Conservation (phyloP, 176 grass and related monocot species). For the Avena atlantica region DNA sequence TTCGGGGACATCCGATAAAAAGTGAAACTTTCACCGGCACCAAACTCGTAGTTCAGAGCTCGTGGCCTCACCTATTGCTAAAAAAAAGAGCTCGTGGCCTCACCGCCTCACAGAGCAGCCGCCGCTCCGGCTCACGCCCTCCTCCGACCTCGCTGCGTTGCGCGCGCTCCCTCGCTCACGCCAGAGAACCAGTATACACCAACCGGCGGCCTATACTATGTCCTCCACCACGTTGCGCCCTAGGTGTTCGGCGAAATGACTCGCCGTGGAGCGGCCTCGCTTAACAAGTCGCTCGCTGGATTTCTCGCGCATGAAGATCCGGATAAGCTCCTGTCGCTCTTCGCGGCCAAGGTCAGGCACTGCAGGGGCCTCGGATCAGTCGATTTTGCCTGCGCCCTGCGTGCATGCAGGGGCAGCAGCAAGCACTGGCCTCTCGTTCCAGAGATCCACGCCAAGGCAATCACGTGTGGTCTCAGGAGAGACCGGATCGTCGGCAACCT, state of each 20-base stretch:
- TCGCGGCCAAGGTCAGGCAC: conserved; percentile 27
- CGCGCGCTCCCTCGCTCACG: no score
- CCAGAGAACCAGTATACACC: no score
- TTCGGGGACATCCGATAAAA: no score
- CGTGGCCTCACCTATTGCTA: no score
- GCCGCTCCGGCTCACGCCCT: not conserved
- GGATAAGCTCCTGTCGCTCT: conserved; percentile 2
- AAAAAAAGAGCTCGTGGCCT: no score
- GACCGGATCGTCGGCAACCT: conserved; percentile 46
- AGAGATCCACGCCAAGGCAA: conserved; percentile 30
- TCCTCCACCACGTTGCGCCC: not conserved
- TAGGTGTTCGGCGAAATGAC: conserved; percentile 53
- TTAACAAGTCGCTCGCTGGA: conserved; percentile 33
- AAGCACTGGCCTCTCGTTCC: conserved; percentile 20
- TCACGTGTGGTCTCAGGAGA: not conserved
- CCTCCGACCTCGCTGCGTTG: not conserved
- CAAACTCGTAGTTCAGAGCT: not conserved
- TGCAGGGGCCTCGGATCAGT: not conserved
- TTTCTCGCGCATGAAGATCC: not conserved
- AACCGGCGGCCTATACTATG: rapidly evolving
- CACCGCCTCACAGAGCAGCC: not conserved
- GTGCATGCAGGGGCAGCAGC: conserved; percentile 32
- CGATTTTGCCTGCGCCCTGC: conserved; percentile 37
- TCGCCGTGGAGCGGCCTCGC: conserved; percentile 3
- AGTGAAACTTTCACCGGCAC: no score